These are phyloP conservation scores for Xylaria scruposa DNA, from an alignment of 495 filamentous ascomycete genomes.

Conservation along the genomic window DNA sequence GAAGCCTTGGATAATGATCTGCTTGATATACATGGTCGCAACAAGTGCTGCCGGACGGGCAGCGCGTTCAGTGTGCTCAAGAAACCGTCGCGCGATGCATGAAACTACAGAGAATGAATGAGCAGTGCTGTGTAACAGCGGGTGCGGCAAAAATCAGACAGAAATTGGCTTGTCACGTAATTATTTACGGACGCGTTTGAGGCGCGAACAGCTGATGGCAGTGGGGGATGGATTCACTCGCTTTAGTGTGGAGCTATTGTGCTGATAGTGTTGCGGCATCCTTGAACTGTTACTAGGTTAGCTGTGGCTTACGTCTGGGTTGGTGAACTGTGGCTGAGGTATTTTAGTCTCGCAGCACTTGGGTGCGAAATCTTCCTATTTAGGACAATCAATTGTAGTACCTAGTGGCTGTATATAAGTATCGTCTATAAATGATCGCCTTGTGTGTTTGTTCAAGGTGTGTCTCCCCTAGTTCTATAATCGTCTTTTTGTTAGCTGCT, in stretches of 20 bases:
- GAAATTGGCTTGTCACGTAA: slow-evolving; percentile 28
- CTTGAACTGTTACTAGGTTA: too few species aligned
- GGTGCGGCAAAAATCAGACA: slow-evolving; percentile 10
- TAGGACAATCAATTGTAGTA: background rate
- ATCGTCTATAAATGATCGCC: background rate
- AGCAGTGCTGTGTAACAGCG: slow-evolving; percentile 15
- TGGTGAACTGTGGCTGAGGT: background rate
- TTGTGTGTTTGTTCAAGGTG: background rate
- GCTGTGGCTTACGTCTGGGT: background rate
- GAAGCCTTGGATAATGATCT: slow-evolving; percentile 99
- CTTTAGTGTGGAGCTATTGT: slow-evolving; percentile 11
- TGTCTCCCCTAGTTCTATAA: background rate
- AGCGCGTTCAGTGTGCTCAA: slow-evolving; percentile 37
- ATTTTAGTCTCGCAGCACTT: too few species aligned
- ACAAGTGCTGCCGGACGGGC: slow-evolving; percentile 42
- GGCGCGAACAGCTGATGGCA: slow-evolving; percentile 19
- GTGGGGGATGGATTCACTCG: slow-evolving; percentile 19
- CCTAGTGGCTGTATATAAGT: background rate
- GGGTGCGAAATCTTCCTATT: background rate
- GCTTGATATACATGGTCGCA: slow-evolving; percentile 93
- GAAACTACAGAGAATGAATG: background rate
- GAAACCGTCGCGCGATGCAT: slow-evolving; percentile 34
- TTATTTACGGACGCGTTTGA: slow-evolving; percentile 32
- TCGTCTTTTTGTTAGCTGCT: background rate
- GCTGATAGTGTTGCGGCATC: too few species aligned